These are phyloP conservation scores for Neofusicoccum sp. DNA, from an alignment of 2,329 filamentous ascomycete genomes.

Conservation along the genomic window DNA sequence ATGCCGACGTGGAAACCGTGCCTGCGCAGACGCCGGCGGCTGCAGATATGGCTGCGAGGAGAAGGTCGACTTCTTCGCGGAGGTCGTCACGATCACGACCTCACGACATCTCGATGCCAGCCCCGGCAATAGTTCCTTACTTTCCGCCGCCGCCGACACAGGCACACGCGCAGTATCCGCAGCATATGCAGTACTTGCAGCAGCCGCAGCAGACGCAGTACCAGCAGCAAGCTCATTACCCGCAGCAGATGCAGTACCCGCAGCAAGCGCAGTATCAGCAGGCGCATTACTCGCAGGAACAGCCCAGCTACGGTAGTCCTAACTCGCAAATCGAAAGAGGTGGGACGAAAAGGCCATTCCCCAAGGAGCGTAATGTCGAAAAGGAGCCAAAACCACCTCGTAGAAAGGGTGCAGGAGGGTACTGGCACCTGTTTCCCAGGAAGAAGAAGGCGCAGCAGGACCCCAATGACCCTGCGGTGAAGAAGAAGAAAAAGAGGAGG, in stretches of 20 bases:
- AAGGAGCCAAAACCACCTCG: conserved; percentile 11
- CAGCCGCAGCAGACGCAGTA: no score
- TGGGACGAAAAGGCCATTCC: conserved; percentile 11
- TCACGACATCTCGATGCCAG: conserved; percentile 13
- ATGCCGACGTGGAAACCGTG: conserved; percentile 8
- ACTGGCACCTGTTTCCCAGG: conserved; percentile 13
- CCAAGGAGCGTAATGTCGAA: neutral
- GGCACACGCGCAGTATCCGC: neutral
- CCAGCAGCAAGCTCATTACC: neutral
- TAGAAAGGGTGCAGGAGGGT: conserved; percentile 12
- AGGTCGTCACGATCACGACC: neutral
- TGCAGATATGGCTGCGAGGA: neutral
- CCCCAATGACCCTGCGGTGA: conserved; percentile 22
- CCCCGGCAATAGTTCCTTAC: conserved; percentile 7
- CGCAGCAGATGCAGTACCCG: no score
- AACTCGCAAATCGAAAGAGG: neutral
- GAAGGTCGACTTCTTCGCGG: conserved; percentile 3
- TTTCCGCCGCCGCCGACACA: conserved; percentile 15
- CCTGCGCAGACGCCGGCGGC: conserved; percentile 4
- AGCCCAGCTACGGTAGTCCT: neutral
- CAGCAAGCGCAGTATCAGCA: no score
- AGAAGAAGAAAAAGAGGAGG: conserved; percentile 33
- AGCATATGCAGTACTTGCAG: no score
- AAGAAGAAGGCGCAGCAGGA: neutral
- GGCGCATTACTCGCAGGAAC: conserved; percentile 4